phyloP scores from a whole-genome alignment of 768 basidiomycete species.

The Rhodosporidiobolus odoratus region DNA sequence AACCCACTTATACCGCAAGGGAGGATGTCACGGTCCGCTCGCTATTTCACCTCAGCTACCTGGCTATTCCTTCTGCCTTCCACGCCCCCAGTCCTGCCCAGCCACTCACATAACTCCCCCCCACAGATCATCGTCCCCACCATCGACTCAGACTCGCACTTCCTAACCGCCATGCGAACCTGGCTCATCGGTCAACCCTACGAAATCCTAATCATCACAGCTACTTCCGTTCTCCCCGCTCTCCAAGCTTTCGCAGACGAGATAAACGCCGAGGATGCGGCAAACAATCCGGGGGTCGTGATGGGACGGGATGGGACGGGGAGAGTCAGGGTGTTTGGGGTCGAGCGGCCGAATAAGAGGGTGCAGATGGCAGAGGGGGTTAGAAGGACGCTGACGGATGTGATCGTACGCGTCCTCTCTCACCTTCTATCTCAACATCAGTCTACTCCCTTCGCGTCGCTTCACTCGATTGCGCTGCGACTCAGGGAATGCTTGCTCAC shows the following conservation, averaged over 20 bases:
- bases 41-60: no score
- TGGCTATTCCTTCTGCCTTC: not conserved
- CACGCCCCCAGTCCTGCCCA: no score
- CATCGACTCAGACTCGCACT: slow-evolving; percentile 92
- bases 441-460: slow-evolving; percentile 49
- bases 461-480: no score
- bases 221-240: slow-evolving; percentile 84
- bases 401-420: slow-evolving; percentile 5
- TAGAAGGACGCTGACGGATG: slow-evolving; percentile 76
- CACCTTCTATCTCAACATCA: slow-evolving; percentile 50
- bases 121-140: slow-evolving; percentile 77
- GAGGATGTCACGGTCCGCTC: slow-evolving; percentile 71
- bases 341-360: slow-evolving; percentile 72
- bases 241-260: slow-evolving; percentile 81
- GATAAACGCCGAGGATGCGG: slow-evolving; percentile 50
- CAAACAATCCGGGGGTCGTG: not conserved
- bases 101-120: not conserved
- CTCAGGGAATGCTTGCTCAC: slow-evolving; percentile 50
- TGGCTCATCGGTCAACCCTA: slow-evolving; percentile 91
- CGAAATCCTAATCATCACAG: slow-evolving; percentile 68
- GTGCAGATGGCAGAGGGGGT: slow-evolving; percentile 92
- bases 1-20: slow-evolving; percentile 79
- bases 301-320: slow-evolving; percentile 23
- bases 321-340: slow-evolving; percentile 35
- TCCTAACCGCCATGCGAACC: slow-evolving; percentile 73